Evolutionary conservation across 225 moss, liverwort and hornwort species (phyloP), one percentile per base, ranked within the genome.

Genomic region (Physcomitrium patens): DNA sequence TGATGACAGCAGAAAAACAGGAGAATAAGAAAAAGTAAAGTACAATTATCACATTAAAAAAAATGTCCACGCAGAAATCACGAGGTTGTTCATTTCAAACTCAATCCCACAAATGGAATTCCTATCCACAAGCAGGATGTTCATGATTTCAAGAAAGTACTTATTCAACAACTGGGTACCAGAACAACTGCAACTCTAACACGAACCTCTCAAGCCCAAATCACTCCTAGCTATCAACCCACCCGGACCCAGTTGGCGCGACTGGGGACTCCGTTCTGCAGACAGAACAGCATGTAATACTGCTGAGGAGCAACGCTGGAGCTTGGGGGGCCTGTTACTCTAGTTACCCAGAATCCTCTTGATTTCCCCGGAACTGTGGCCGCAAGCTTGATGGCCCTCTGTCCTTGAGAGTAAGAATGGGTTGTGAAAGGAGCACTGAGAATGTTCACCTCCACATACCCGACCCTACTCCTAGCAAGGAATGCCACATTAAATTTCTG

Each of bases 261-360:
- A 10, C 76, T 67, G 44, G 76, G 76, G 45, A 76, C 55, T 28
- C 56, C 58, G 27, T 68, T 68, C 57, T 76, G 76, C 17, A 76
- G 67, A 20, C 58, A 58, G 46, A 76, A 76, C 1, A 76, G 57
- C 76, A 76, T 76, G 27, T 76, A 76, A 24, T 76, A 76, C n/a
- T 56, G 65, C 7, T 65, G 12, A 3, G 76, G 76, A 18, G 76
- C 76, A 14, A 76, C 27, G 22, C 19, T 18, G 8, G 46, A 12
- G 3, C 11, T 9, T 1, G 76, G 68, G 13, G 76, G 76, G 5
- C 57, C 58, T 1, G 43, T 28, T 31, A 52, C 66, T 15, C 46
- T 55, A 10, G 68, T 31, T 7, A 58, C 54, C 54, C 65, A 76
- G 14, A 17, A 16, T 13, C 28, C 50, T 19, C 19, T 23, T 19